Base-by-base conservation (phyloP, 441 rosid species). In the Adansonia rubrostipa region DNA sequence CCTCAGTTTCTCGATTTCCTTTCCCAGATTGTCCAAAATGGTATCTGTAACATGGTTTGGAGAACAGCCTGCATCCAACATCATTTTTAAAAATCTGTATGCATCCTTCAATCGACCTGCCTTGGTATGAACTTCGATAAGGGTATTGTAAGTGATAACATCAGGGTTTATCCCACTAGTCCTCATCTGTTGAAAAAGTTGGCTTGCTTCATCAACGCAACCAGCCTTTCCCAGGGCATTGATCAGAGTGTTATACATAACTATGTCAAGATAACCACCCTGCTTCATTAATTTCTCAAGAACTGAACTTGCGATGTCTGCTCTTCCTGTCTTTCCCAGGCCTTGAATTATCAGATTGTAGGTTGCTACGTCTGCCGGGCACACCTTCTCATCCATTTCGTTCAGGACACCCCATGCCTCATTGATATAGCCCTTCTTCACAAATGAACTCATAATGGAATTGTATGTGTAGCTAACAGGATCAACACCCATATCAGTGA, bases 1-100 rank as follows among this genome's bases (percentile, higher is more conserved):
- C 80, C 95, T 88, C 63, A 80, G 74, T 75, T 86, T 89, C 81
- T 91, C 95, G 33, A 95, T 91, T 85, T 93, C 95, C 82, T 83
- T 89, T 11, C 91, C 96, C 42, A 95, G 86, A 86, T 86, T 87
- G 81, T 92, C 97, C 81, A 92, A 78, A 73, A 90, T 93, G 19
- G 97, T 93, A 85, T 95, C 99, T 0, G 98, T 93, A 22, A 92
- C 90, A 68, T 90, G 91, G 75, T 95, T 91, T 0, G 98, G 98
- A 67, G 88, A 84, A 86, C 94, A 90, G 63, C 91, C 90, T 1
- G 88, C 89, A 75, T 93, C 94, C 71, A 95, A 60, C 98, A 92
- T 95, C 90, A 82, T 80, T 81, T 85, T 90, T 79, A 91, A 79
- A 86, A 82, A 89, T 64, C 88, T 87, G 76, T 92, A 84, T 10